Percentiles rank a stretch among this genome's conserved stretches.
phyloP scores from a whole-genome alignment of 352 stramenopile species.

The Pythium brachiatum region DNA sequence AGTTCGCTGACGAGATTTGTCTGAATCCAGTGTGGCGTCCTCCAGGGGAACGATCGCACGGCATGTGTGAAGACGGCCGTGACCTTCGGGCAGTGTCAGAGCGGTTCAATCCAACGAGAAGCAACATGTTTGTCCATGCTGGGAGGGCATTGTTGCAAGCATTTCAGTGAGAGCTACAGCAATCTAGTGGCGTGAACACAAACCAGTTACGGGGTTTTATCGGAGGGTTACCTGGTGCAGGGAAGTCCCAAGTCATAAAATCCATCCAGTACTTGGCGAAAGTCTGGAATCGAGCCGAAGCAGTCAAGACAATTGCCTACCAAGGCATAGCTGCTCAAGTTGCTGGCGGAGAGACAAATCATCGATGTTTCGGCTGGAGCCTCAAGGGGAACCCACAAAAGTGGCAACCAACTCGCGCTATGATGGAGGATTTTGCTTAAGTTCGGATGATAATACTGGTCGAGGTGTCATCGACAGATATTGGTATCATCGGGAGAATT shows the following conservation, averaged over 20 bases:
- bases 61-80: not conserved
- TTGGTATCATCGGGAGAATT: constrained; percentile 9
- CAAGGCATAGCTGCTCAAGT: constrained; percentile 1
- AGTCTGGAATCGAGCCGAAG: not conserved
- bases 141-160: not conserved
- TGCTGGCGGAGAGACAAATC: not conserved
- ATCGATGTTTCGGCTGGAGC: constrained; percentile 24
- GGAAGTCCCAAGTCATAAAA: not conserved
- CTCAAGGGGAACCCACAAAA: not conserved
- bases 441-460: constrained; percentile 21
- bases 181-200: not conserved
- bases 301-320: not conserved
- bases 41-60: not conserved
- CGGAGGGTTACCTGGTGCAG: not conserved
- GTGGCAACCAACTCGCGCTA: constrained; percentile 10
- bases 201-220: not conserved
- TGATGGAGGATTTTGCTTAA: constrained; percentile 14
- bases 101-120: not conserved
- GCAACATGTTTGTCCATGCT: not conserved
- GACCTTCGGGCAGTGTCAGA: not conserved
- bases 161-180: too few species aligned
- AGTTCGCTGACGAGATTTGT: not conserved
- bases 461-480: constrained; percentile 21
- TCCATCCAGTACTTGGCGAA: not conserved
- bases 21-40: not conserved